Evolutionary conservation across 1,284 basidiomycete species (phyloP).

Genomic region (Tremellales sp.): DNA sequence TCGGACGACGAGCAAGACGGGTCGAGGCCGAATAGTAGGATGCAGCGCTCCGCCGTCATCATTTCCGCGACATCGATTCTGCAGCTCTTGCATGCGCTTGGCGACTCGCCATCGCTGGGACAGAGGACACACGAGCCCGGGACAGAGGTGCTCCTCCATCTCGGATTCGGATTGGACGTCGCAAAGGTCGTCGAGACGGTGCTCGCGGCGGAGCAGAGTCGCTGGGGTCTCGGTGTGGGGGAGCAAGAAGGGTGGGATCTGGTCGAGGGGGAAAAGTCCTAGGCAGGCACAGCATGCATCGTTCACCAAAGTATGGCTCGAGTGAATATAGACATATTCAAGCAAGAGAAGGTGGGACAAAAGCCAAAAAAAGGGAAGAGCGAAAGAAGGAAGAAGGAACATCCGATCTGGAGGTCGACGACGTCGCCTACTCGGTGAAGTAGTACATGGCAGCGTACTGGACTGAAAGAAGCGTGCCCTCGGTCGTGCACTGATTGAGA

Average conservation of each 20-base stretch:
- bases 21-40: neutral
- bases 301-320: neutral
- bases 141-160: conserved; percentile 17
- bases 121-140: conserved; percentile 38
- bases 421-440: conserved; percentile 26
- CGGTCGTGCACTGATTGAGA: conserved; percentile 48
- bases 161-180: conserved; percentile 42
- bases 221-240: conserved; percentile 28
- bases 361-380: too few species aligned
- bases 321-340: neutral
- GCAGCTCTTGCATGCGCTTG: conserved; percentile 25
- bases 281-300: neutral
- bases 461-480: conserved; percentile 50
- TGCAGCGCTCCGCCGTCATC: conserved; percentile 7
- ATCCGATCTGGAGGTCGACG: neutral
- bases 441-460: conserved; percentile 58
- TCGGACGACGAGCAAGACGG: conserved; percentile 15
- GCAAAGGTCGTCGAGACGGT: conserved; percentile 33
- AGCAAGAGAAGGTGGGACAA: neutral
- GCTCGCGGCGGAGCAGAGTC: conserved; percentile 21
- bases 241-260: conserved; percentile 43
- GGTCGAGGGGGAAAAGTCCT: conserved; percentile 21
- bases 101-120: conserved; percentile 28
- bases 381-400: too few species aligned
- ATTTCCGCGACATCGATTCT: conserved; percentile 31